Evolutionary conservation across 1,284 basidiomycete species (phyloP).

Genomic region (Marasmius sp.): DNA sequence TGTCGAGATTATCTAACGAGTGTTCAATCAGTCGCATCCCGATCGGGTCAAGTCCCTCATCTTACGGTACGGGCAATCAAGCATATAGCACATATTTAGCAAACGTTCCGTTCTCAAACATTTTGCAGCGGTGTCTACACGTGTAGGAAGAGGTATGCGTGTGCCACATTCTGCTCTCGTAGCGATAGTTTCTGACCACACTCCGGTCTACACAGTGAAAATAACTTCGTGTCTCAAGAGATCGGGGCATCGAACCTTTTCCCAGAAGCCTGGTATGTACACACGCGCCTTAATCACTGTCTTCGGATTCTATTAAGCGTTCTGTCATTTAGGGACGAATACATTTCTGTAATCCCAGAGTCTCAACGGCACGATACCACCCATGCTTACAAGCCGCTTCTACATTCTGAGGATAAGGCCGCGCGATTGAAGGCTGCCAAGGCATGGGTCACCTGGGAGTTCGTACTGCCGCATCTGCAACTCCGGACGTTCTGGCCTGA

Average conservation of each 20-base stretch:
- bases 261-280: constrained; percentile 80
- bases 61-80: constrained; percentile 54
- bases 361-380: constrained; percentile 78
- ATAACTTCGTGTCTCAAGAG: constrained; percentile 90
- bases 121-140: constrained; percentile 80
- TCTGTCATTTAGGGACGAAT: constrained; percentile 65
- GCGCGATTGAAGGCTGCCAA: constrained; percentile 72
- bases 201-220: constrained; percentile 51
- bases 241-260: constrained; percentile 76
- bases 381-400: constrained; percentile 78
- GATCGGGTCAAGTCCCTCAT: constrained; percentile 78
- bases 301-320: neutral
- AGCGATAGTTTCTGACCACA: neutral
- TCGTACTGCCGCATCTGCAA: constrained; percentile 28
- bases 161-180: neutral
- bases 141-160: constrained; percentile 63
- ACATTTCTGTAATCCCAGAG: constrained; percentile 78
- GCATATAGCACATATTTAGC: neutral
- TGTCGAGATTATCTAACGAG: constrained; percentile 1
- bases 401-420: constrained; percentile 74
- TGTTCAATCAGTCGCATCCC: constrained; percentile 64
- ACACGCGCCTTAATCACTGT: neutral
- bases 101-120: neutral
- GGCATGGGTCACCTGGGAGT: constrained; percentile 91
- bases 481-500: constrained; percentile 1